Evolutionary conservation across 2,329 filamentous ascomycete species (phyloP), one percentile per base, ranked within the genome.

Genomic region (Microdochium paspali): DNA sequence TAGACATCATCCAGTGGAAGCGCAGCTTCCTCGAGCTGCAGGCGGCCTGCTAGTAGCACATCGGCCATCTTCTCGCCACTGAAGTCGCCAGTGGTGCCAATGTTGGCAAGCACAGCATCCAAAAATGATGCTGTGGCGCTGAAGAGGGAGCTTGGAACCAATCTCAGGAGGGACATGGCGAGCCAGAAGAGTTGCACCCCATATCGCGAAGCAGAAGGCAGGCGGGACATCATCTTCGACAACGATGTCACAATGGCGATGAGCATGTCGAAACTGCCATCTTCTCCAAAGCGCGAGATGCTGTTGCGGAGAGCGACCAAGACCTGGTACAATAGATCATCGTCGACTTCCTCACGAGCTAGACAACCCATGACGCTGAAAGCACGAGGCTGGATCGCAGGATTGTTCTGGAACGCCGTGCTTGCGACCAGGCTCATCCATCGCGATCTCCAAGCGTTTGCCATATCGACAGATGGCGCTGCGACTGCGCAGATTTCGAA

Each of bases 341-440:
- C 82, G 47, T 86, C 82, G 2, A 86, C 82, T 58, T 85, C 82
- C 57, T 85, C 82, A n/a, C 80, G 72, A 23, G 82, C 82, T 10
- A 86, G 64, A 54, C 81, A 85, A 13, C 82, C 82, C 82, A 86
- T 85, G 35, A 85, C 82, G 2, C 80, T 76, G 55, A 86, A 86
- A 1, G 82, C 82, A 20, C 80, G 70, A 5, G 82, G 81, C 53
- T 86, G 82, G 48, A 86, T 82, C 2, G 82, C 81, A 9, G 82
- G 82, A 57, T 86, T 86, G 58, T 82, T 85, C 58, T 86, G 82
- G 59, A 86, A 86, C 0, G 82, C 82, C 10, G 82, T 86, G 58
- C 82, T 86, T 15, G 82, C 81, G 32, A 86, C 81, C 21, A 86
- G 67, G 55, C 81, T 84, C 82, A 86, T 85, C 82, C 82, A 86